phyloP scores from a whole-genome alignment of 768 basidiomycete genomes.

The Cubamyces sp. region DNA sequence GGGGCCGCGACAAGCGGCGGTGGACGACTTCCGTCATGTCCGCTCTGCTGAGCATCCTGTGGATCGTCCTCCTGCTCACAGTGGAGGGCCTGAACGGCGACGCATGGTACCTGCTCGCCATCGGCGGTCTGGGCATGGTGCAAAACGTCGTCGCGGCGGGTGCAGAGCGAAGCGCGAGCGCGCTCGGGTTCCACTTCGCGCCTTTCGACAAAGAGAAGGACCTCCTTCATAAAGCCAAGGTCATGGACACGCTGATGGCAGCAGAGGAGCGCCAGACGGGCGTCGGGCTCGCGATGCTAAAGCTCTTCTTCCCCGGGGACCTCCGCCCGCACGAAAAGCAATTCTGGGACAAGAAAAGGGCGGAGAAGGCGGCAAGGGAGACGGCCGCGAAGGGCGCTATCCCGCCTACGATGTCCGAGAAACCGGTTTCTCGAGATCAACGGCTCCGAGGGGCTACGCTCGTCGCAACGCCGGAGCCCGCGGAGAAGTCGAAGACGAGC shows the following conservation, averaged over 20 bases:
- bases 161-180: slow-evolving; percentile 26
- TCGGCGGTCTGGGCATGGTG: slow-evolving; percentile 33
- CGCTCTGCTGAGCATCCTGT: slow-evolving; percentile 25
- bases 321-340: slow-evolving; percentile 25
- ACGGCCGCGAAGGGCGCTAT: no score
- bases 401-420: not conserved
- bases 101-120: slow-evolving; percentile 32
- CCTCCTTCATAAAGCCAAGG: slow-evolving; percentile 11
- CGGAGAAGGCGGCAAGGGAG: slow-evolving; percentile 3
- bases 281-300: slow-evolving; percentile 26
- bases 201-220: not conserved
- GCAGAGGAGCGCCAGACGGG: slow-evolving; percentile 22
- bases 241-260: slow-evolving; percentile 22
- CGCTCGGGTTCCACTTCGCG: slow-evolving; percentile 32
- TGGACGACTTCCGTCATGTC: slow-evolving; percentile 17
- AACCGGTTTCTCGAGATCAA: no score
- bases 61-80: slow-evolving; percentile 34
- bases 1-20: slow-evolving; percentile 23
- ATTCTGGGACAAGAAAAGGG: slow-evolving; percentile 16
- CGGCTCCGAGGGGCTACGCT: no score
- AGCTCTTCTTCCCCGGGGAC: slow-evolving; percentile 28
- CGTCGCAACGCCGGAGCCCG: no score
- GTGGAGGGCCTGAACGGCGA: slow-evolving; percentile 27
- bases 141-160: slow-evolving; percentile 34
- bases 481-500: no score